Evolutionary conservation across 2,329 filamentous ascomycete species (phyloP).

Genomic region (Cadophora sp.): DNA sequence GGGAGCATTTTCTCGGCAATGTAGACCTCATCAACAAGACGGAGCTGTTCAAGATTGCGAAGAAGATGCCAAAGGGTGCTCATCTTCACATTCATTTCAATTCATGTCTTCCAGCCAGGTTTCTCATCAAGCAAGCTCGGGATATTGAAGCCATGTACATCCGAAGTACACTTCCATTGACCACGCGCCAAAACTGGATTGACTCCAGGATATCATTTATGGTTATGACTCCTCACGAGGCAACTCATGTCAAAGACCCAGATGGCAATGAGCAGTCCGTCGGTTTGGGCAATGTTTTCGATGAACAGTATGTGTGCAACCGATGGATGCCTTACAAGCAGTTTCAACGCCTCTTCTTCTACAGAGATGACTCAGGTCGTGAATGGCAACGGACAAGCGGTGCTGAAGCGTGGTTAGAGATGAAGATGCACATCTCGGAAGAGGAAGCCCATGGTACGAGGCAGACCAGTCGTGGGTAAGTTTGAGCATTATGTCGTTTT

Average conservation of each 20-base stretch:
- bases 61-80: conserved; percentile 71
- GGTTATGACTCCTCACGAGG: conserved; percentile 41
- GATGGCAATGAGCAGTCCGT: conserved; percentile 33
- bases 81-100: conserved; percentile 83
- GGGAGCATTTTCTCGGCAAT: conserved; percentile 66
- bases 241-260: conserved; percentile 36
- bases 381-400: conserved; percentile 40
- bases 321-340: conserved; percentile 53
- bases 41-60: conserved; percentile 61
- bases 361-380: conserved; percentile 40
- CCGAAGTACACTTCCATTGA: conserved; percentile 62
- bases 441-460: conserved; percentile 61
- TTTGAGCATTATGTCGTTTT: conserved; percentile 13
- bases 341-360: conserved; percentile 50
- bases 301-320: conserved; percentile 52
- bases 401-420: conserved; percentile 60
- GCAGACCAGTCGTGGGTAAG: conserved; percentile 61
- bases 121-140: conserved; percentile 62
- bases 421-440: conserved; percentile 67
- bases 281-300: conserved; percentile 55
- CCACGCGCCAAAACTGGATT: conserved; percentile 36
- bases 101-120: conserved; percentile 67
- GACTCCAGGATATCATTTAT: conserved; percentile 42
- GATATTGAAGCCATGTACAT: conserved; percentile 72
- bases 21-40: conserved; percentile 61